A percentile compares a stretch with the other conserved stretches of the same genome.
phyloP scores from a whole-genome alignment of 2,329 filamentous ascomycete species.

The Domatiomyces catenatus region DNA sequence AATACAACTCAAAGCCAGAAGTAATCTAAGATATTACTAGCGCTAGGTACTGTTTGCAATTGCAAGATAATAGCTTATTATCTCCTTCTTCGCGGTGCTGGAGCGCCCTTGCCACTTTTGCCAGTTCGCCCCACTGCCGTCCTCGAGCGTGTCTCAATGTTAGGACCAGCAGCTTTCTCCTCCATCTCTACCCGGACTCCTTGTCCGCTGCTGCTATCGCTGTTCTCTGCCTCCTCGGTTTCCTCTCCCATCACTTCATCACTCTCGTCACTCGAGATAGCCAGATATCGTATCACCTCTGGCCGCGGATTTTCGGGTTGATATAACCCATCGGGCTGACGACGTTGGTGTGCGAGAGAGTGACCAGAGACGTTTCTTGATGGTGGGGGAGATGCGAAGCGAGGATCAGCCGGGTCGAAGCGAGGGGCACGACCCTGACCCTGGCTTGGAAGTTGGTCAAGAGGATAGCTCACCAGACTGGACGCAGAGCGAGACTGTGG shows the following conservation, averaged over 20 bases:
- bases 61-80: background rate
- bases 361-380: constrained; percentile 32
- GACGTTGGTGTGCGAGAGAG: constrained; percentile 10
- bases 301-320: constrained; percentile 7
- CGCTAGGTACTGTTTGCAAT: background rate
- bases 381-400: constrained; percentile 16
- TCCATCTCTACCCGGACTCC: constrained; percentile 12
- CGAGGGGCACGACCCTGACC: constrained; percentile 20
- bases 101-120: background rate
- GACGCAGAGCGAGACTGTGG: constrained; percentile 27
- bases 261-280: constrained; percentile 9
- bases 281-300: constrained; percentile 13
- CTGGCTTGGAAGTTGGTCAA: constrained; percentile 20
- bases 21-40: background rate
- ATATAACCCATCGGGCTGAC: constrained; percentile 15
- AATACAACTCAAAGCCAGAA: background rate
- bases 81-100: background rate
- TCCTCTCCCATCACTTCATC: constrained; percentile 1
- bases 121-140: background rate
- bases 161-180: constrained; percentile 9
- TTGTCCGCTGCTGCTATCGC: constrained; percentile 10
- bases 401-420: constrained; percentile 21
- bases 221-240: constrained; percentile 4
- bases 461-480: constrained; percentile 19
- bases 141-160: constrained; percentile 12